Base-by-base conservation (phyloP, 1,139 yeast species). In the Hanseniaspora uvarum region DNA sequence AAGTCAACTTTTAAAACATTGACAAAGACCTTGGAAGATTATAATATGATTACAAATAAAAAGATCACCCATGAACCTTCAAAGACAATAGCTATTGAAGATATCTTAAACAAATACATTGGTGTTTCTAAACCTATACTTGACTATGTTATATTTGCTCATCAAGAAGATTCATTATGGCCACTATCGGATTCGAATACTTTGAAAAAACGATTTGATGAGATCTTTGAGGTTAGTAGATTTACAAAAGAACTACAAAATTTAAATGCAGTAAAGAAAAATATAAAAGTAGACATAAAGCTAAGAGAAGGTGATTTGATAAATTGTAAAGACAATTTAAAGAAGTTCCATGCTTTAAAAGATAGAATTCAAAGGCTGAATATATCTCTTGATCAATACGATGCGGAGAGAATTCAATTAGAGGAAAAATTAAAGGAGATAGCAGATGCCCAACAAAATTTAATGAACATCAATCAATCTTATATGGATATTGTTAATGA, bases 111-210 rank as follows among this genome's bases (percentile, higher is more conserved):
- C 0, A 72, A 76, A 16, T 82, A 81, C 59, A 71, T 94, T 55
- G 98, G 98, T 4, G 96, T 89, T 0, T 84, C 96, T 0, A 78
- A 80, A 55, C 87, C 97, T 0, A 80, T 94, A 53, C 70, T 94
- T 49, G 96, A 92, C 61, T 86, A 88, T 66, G 98, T 94, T 46
- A 83, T 92, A 2, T 94, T 94, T 67, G 92, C 98, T 64, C 99
- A 94, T 65, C 99, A 94, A 67, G 99, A 94, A 63, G 99, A 94
- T 57, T 83, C 94, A 63, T 70, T 87, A 40, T 94, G 99, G 99
- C 99, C 99, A 1, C 72, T 94, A 55, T 80, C 92, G 60, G 99
- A 94, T 67, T 95, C 98, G 0, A 76, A 95, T 7, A 78, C 78
- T 14, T 74, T 94, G 64, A 94, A 94, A 69, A 89, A 89, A 68